Evolutionary conservation across 208 protist species (phyloP).

Genomic region (Acanthamoeba lenticulata): DNA sequence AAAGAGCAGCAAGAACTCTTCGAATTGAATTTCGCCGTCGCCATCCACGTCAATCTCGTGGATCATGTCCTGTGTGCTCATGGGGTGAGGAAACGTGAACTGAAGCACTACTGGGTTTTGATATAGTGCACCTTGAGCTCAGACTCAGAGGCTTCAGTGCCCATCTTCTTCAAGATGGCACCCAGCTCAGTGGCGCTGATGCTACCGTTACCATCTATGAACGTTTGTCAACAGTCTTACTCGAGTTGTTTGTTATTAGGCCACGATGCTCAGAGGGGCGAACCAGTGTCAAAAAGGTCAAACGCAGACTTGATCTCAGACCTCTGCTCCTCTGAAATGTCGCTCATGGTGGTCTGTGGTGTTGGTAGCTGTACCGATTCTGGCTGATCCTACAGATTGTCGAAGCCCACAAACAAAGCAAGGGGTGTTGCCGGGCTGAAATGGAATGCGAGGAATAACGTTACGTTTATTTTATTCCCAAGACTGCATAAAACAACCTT

Average conservation of each 20-base stretch:
- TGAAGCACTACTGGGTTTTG: too few relatives aligned
- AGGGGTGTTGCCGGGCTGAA: too few relatives aligned
- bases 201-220: slow-evolving; percentile 94
- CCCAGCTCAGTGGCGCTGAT: slow-evolving; percentile 98
- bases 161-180: slow-evolving; percentile 98
- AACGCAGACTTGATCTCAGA: background rate
- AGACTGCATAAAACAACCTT: too few relatives aligned
- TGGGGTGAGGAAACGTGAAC: too few relatives aligned
- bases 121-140: background rate
- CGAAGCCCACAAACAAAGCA: too few relatives aligned
- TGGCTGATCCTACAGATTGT: too few relatives aligned
- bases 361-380: background rate
- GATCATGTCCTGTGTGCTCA: slow-evolving; percentile 91
- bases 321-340: background rate
- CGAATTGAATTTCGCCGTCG: slow-evolving; percentile 98
- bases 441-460: too few relatives aligned
- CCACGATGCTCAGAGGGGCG: background rate
- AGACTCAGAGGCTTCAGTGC: slow-evolving; percentile 93
- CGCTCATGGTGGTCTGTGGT: background rate
- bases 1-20: slow-evolving; percentile 88
- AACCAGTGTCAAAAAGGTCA: background rate
- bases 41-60: slow-evolving; percentile 97
- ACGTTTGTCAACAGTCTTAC: background rate
- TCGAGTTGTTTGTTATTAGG: background rate
- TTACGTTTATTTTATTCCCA: too few relatives aligned